phyloP scores from a whole-genome alignment of 129 eudicot genomes.

The Lactuca saligna region DNA sequence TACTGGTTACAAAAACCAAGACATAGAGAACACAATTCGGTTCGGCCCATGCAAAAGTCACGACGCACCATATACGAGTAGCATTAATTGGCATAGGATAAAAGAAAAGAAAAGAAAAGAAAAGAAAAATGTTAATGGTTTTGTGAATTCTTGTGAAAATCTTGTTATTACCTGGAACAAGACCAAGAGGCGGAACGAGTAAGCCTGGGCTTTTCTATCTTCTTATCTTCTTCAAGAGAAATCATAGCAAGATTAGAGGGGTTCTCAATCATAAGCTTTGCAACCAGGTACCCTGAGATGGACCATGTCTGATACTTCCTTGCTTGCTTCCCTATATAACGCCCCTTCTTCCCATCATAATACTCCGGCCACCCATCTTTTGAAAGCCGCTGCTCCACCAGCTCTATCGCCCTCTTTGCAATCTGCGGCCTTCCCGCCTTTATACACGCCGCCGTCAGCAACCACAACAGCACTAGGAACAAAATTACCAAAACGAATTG shows the following conservation, averaged over 20 bases:
- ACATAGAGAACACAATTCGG: no score
- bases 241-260: constrained; percentile 50
- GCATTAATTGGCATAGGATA: no score
- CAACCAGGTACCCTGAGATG: constrained; percentile 60
- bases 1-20: background rate
- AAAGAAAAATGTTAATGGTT: no score
- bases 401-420: constrained; percentile 55
- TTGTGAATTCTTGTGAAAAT: no score
- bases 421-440: constrained; percentile 65
- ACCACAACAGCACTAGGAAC: constrained; percentile 56
- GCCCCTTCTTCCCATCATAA: constrained; percentile 60
- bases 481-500: constrained; percentile 4
- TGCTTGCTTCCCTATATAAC: constrained; percentile 61
- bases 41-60: background rate
- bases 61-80: background rate
- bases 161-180: constrained; percentile 1
- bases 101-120: no score
- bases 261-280: constrained; percentile 55
- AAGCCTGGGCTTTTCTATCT: constrained; percentile 28
- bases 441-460: constrained; percentile 73
- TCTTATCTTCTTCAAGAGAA: constrained; percentile 54
- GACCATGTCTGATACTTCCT: constrained; percentile 67
- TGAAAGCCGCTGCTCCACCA: constrained; percentile 47
- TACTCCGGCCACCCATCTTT: constrained; percentile 77
- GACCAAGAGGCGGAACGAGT: constrained; percentile 30